Conservation (phyloP, 2,329 filamentous ascomycete genomes). For the Domatiomyces globalis region DNA sequence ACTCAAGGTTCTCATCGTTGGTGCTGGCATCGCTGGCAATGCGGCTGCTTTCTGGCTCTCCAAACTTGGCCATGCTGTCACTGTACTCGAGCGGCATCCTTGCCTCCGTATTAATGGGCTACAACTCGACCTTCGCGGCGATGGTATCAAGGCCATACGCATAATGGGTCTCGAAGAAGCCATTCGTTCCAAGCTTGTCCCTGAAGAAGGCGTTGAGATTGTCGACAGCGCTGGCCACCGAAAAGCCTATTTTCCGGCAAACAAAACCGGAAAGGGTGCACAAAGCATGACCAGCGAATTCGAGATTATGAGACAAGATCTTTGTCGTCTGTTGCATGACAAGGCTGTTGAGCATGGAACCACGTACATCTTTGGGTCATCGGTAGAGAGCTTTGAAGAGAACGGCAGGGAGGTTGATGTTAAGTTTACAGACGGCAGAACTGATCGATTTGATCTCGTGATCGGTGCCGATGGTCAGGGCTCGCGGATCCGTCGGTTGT, state of each 20-base stretch:
- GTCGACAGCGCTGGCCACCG: conserved; percentile 29
- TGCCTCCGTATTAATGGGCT: conserved; percentile 34
- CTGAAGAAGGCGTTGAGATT: conserved; percentile 36
- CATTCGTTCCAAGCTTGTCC: conserved; percentile 26
- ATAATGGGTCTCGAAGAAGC: conserved; percentile 39
- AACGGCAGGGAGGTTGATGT: conserved; percentile 12
- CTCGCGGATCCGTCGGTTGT: conserved; percentile 17
- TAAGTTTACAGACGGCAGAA: conserved; percentile 16
- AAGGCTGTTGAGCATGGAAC: conserved; percentile 12
- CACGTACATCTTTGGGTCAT: conserved; percentile 24
- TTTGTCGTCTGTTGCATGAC: conserved; percentile 33
- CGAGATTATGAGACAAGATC: conserved; percentile 43
- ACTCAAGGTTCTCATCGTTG: conserved; percentile 37
- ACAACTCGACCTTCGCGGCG: conserved; percentile 41
- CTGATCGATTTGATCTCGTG: conserved; percentile 19
- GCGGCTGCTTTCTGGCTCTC: conserved; percentile 39
- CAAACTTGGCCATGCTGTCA: conserved; percentile 26
- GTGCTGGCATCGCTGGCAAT: conserved; percentile 28
- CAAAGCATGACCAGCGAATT: conserved; percentile 34
- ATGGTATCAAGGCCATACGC: conserved; percentile 38
- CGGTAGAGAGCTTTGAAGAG: conserved; percentile 19
- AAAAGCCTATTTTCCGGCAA: conserved; percentile 30
- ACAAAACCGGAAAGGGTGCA: conserved; percentile 23
- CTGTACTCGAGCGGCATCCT: conserved; percentile 30
- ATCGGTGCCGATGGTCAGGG: conserved; percentile 22